phyloP scores from a whole-genome alignment of 768 basidiomycete species.

The Podaxis carcinomalis region DNA sequence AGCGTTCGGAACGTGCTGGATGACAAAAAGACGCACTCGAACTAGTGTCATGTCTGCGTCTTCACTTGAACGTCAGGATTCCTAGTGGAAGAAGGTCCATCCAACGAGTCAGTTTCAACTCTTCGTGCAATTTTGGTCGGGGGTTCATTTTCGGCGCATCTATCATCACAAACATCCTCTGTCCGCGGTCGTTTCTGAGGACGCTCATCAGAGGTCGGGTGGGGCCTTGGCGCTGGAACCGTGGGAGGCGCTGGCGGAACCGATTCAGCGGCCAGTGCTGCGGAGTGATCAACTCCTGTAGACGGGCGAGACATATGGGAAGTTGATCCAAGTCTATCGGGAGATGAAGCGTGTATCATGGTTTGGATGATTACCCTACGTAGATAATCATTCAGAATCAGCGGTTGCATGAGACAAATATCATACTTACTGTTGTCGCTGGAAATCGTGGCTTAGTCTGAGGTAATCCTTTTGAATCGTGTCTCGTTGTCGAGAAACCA shows the following conservation, averaged over 20 bases:
- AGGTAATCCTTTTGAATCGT: slow-evolving; percentile 21
- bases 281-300: not conserved
- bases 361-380: not conserved
- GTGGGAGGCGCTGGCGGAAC: not conserved
- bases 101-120: not conserved
- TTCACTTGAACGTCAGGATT: not conserved
- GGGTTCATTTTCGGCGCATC: not conserved
- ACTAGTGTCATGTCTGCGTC: not conserved
- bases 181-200: slow-evolving; percentile 4
- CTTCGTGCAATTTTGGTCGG: not conserved
- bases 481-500: slow-evolving; percentile 34
- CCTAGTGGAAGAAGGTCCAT: not conserved
- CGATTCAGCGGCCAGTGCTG: not conserved
- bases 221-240: not conserved
- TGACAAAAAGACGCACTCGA: no score
- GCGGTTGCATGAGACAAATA: not conserved
- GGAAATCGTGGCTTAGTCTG: slow-evolving; percentile 24
- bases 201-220: not conserved
- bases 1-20: no score
- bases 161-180: not conserved
- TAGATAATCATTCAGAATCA: not conserved
- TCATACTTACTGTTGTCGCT: slow-evolving; percentile 10
- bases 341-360: not conserved
- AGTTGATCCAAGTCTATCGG: not conserved
- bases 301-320: not conserved